These are phyloP conservation scores for Cystobasidium slooffiae DNA, from an alignment of 1,284 basidiomycete species.

Conservation along the genomic window DNA sequence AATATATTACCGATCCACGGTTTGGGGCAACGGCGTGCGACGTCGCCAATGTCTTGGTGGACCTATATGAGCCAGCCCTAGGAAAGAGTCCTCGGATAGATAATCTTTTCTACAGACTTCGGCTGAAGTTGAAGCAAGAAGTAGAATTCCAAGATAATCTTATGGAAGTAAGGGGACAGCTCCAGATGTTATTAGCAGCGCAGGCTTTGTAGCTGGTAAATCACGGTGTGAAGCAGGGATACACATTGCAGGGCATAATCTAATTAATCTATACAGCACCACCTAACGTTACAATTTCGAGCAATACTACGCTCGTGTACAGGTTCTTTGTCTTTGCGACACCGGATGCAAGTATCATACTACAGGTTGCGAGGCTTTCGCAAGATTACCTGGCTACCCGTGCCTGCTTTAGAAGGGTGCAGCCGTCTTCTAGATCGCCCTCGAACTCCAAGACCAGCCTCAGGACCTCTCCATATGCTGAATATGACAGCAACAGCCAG, in stretches of 20 bases:
- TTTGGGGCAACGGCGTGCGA: constrained; percentile 89
- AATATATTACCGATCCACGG: constrained; percentile 84
- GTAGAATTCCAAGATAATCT: constrained; percentile 89
- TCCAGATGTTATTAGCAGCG: constrained; percentile 76
- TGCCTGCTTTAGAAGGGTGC: background rate
- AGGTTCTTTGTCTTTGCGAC: too few species aligned
- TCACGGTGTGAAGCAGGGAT: background rate
- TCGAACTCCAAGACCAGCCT: constrained; percentile 29
- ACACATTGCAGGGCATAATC: background rate
- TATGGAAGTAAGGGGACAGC: constrained; percentile 78
- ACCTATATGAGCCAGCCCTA: constrained; percentile 87
- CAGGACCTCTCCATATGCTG: constrained; percentile 37
- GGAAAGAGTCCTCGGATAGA: constrained; percentile 95
- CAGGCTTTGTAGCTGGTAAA: constrained; percentile 7
- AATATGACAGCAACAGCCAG: constrained; percentile 34
- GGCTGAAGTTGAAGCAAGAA: constrained; percentile 81
- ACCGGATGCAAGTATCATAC: too few species aligned
- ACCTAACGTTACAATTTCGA: too few species aligned
- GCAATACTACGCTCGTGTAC: too few species aligned
- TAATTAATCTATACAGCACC: background rate
- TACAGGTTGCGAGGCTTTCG: background rate
- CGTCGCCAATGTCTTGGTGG: constrained; percentile 78
- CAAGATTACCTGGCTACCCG: background rate
- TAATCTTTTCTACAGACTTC: constrained; percentile 78
- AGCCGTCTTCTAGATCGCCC: background rate